Evolutionary conservation across 2,329 filamentous ascomycete species (phyloP), one percentile per base, ranked within the genome.

Genomic region (Ophiosphaerella narmari): DNA sequence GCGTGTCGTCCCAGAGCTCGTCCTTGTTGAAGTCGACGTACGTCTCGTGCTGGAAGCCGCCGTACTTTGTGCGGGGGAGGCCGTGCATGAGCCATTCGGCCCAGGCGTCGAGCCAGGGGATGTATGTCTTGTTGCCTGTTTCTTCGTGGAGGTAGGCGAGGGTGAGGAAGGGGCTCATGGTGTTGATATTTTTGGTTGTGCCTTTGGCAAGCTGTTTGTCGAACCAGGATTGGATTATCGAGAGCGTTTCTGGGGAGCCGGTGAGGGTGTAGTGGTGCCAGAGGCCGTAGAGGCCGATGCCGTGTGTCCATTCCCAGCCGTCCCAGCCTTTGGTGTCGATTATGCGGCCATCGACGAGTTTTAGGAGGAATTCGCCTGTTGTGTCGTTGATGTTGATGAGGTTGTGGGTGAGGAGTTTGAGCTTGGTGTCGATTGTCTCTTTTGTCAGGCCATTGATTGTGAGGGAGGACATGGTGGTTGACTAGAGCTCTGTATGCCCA

Each of bases 291-390:
- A 92, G 82, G 5, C 89, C 89, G 63, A 91, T 84, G 37, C 89
- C 88, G 70, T 91, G 88, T 1, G 88, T 91, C 87, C 87, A 90
- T 74, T 91, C 88, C 89, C 89, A 92, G 66, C 86, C 86, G 56
- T 88, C 82, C 89, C 89, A 93, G 49, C 88, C 88, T 73, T 93
- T 93, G 49, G 89, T 91, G 72, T 92, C 89, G 66, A 93, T 91
- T 42, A 91, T 78, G 32, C 87, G 82, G 49, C 89, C 89, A 62
- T 92, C 88, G 2, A 81, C 78, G 32, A 93, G 80, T 16, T 79
- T 84, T 51, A 91, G 77, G 21, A 92, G 78, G 70, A 91, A 92
- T 65, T 89, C 80, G 42, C 89, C 89, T 0, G 86, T 89, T 34
- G 80, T 81, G 75, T 93, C 89, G 64, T 85, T 84, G 74, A 92